Evolutionary conservation across 306 rosid genomes (phyloP).

Genomic region (Sphenostylis stenocarpa): DNA sequence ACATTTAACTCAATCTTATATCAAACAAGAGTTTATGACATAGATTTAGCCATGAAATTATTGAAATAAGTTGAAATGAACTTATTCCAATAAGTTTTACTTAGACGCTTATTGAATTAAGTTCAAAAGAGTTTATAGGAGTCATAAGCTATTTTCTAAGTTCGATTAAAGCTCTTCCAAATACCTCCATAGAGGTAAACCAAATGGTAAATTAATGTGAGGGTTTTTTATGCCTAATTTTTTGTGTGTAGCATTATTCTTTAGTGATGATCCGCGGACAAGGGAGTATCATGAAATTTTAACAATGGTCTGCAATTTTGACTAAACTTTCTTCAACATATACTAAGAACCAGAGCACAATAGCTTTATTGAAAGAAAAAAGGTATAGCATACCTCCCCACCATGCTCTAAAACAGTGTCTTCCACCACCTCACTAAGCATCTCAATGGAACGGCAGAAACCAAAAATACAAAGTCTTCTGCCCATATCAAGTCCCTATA

Average conservation of each 20-base stretch:
- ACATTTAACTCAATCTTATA: not conserved
- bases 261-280: not conserved
- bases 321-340: not conserved
- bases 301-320: conserved; percentile 1
- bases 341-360: conserved; percentile 10
- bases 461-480: conserved; percentile 91
- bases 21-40: not conserved
- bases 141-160: not conserved
- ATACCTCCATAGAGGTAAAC: not conserved
- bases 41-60: not conserved
- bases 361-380: conserved; percentile 17
- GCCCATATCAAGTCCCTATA: conserved; percentile 91
- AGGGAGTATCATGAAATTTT: conserved; percentile 4
- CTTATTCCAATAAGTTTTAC: not conserved
- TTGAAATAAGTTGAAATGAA: not conserved
- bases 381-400: conserved; percentile 73
- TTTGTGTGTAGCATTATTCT: not conserved
- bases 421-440: conserved; percentile 96
- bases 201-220: not conserved
- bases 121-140: not conserved
- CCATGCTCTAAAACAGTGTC: conserved; percentile 94
- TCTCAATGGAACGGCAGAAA: conserved; percentile 94
- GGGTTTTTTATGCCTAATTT: not conserved
- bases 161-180: not conserved
- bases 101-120: not conserved